Percentiles rank a stretch among this genome's conserved stretches.
Conservation (phyloP, 202 grass and related monocot genomes). For the Schoenoplectus triqueter region DNA sequence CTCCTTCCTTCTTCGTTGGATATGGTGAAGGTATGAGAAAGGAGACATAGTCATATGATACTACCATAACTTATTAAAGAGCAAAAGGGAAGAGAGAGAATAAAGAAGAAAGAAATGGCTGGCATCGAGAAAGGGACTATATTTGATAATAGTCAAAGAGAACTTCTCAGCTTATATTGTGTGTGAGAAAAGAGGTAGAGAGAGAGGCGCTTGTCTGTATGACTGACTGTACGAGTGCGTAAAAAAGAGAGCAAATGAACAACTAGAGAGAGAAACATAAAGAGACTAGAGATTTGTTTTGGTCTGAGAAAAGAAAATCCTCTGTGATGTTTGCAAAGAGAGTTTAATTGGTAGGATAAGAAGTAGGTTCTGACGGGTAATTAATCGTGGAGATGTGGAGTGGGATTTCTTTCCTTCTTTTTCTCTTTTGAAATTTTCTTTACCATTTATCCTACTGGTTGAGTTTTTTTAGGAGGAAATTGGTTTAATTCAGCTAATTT, state of each 20-base stretch:
- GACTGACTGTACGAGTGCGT: no score
- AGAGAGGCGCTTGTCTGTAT: not conserved
- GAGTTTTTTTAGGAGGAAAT: constrained; percentile 23
- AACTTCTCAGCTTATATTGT: constrained; percentile 5
- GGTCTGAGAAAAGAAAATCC: no score
- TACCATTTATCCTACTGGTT: constrained; percentile 8
- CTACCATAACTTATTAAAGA: constrained; percentile 37
- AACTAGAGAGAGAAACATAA: not conserved
- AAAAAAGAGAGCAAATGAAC: constrained; percentile 7
- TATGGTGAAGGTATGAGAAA: constrained; percentile 29
- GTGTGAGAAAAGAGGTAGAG: not conserved
- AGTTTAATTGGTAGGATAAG: constrained; percentile 23
- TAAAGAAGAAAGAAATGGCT: constrained; percentile 21
- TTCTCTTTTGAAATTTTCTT: constrained; percentile 11
- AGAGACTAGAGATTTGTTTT: no score
- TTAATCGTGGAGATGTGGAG: not conserved
- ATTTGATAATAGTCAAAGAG: constrained; percentile 20
- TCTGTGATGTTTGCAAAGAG: no score
- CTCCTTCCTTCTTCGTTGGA: not conserved
- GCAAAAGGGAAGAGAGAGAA: constrained; percentile 27
- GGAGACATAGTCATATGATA: not conserved
- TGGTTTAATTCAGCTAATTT: constrained; percentile 36
- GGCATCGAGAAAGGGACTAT: not conserved
- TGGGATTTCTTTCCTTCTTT: not conserved
- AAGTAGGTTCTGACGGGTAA: constrained; percentile 32